Evolutionary conservation across 2,329 filamentous ascomycete genomes (phyloP), one percentile per base, ranked within the genome.

Genomic region (Fusarium hainanense): DNA sequence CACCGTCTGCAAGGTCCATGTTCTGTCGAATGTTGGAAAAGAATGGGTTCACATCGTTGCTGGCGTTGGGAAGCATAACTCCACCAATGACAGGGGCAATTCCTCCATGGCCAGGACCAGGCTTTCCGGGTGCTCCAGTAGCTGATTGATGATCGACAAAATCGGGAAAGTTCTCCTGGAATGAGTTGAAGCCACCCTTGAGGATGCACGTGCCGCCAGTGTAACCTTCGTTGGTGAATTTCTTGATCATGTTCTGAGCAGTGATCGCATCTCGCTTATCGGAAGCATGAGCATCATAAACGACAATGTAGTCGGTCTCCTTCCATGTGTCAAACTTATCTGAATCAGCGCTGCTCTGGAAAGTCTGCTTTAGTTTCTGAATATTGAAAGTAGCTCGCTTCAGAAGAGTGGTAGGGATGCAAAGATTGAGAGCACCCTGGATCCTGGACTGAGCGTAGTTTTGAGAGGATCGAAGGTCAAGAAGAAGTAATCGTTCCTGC

Each of bases 11-110:
- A 20, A 99, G 84, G 76, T 98, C 96, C 88, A 97, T 95, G 69
- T 98, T 97, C 78, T 98, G 96, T 44, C 96, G 90, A 73, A 99
- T 98, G 70, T 98, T 98, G 66, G 90, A 90, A 79, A 98, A 98
- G 82, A 99, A 98, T 0, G 95, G 94, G 74, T 97, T 97, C 0
- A 89, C 86, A 1, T 89, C 88, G 63, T 89, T 89, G 69, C 89
- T 86, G 1, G 88, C 85, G 41, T 83, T 83, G 2, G 96, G 96
- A 78, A 98, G 89, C 63, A 89, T 88, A 68, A 97, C 97, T 9
- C 95, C 95, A 61, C 95, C 96, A 61, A 94, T 92, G n/a, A 97
- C 92, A 2, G 93, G 92, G 1, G 80, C 80, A 41, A 93, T 78
- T 13, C 79, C 82, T 7, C 78, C 80, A 18, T 75, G 76, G 47